These are phyloP conservation scores for Periconia digitata DNA, from an alignment of 2,329 filamentous ascomycete genomes.

Conservation along the genomic window DNA sequence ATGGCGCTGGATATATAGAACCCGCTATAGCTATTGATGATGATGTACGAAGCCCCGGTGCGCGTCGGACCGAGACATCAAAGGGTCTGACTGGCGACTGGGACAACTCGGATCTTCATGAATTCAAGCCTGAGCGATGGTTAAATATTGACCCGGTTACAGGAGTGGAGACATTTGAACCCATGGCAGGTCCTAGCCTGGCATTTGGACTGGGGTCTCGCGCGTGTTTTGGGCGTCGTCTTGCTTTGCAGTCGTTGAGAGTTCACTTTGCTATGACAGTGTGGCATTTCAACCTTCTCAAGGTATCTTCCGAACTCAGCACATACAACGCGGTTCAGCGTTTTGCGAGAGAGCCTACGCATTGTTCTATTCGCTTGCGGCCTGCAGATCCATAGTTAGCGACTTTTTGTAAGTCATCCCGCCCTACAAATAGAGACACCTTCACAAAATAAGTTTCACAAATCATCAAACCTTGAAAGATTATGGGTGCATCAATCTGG, in stretches of 20 bases:
- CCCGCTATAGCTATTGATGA: conserved; percentile 2
- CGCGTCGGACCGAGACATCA: not conserved
- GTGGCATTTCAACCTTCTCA: conserved; percentile 8
- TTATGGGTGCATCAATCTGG: no score
- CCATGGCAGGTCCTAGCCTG: conserved; percentile 3
- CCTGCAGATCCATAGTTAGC: no score
- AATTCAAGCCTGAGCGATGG: conserved; percentile 7
- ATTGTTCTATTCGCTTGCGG: not conserved
- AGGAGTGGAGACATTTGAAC: conserved; percentile 1
- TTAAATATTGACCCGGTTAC: not conserved
- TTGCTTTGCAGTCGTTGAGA: conserved; percentile 13
- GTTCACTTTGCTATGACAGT: conserved; percentile 9
- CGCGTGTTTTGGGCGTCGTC: conserved; percentile 8
- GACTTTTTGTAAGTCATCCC: no score
- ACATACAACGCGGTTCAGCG: not conserved
- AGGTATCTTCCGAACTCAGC: not conserved
- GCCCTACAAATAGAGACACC: no score
- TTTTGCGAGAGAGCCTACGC: not conserved
- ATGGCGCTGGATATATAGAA: conserved; percentile 18
- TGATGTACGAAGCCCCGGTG: not conserved
- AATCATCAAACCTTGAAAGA: no score
- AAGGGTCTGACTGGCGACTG: not conserved
- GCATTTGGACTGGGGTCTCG: conserved; percentile 11
- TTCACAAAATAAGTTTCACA: no score
- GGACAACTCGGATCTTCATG: conserved; percentile 2